Conservation (phyloP, 108 stramenopile species). For the Poteriospumella lacustris region DNA sequence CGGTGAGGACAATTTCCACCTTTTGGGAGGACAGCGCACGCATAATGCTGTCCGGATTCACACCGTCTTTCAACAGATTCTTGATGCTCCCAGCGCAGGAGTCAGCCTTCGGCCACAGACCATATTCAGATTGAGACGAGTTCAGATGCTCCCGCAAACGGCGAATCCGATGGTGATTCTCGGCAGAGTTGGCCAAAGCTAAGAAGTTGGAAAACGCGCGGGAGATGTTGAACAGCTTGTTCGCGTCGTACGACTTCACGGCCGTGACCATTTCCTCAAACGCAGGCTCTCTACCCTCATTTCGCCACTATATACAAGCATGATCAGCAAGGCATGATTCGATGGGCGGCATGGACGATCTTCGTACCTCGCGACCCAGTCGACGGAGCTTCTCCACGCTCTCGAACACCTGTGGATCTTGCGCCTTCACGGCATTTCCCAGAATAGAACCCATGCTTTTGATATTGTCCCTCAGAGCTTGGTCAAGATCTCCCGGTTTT, state of each 20-base stretch:
- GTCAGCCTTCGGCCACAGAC: slow-evolving; percentile 47
- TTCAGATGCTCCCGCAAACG: slow-evolving; percentile 3
- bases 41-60: slow-evolving; percentile 50
- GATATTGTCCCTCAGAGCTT: too few relatives aligned
- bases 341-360: too few relatives aligned
- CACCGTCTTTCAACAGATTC: slow-evolving; percentile 57
- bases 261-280: neutral
- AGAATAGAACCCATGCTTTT: too few relatives aligned
- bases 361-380: too few relatives aligned
- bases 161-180: slow-evolving; percentile 45
- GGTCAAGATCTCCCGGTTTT: too few relatives aligned
- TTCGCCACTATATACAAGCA: neutral
- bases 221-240: neutral
- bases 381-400: too few relatives aligned
- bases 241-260: neutral
- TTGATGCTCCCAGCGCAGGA: slow-evolving; percentile 48
- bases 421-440: too few relatives aligned
- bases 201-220: slow-evolving; percentile 52
- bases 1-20: slow-evolving; percentile 90
- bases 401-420: too few relatives aligned
- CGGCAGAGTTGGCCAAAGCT: slow-evolving; percentile 50
- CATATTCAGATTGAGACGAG: neutral
- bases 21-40: slow-evolving; percentile 55
- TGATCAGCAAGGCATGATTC: too few relatives aligned
- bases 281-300: neutral